Evolutionary conservation across 2,329 filamentous ascomycete species (phyloP).

Genomic region (Claviceps citrina): DNA sequence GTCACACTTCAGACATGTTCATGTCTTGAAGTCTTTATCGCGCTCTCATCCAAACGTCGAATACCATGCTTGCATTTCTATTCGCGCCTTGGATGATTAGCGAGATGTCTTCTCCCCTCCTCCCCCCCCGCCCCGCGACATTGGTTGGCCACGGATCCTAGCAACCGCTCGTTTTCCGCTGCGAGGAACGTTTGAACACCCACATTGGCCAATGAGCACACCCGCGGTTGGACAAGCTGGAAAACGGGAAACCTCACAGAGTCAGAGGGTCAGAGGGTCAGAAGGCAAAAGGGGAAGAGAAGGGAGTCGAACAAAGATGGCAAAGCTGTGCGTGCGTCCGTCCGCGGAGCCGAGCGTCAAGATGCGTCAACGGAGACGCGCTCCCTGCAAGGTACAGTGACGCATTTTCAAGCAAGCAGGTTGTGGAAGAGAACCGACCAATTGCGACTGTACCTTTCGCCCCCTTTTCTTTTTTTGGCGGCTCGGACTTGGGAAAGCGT

Average conservation of each 20-base stretch:
- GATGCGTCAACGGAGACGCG: not conserved
- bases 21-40: no score
- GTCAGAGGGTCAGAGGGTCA: no score
- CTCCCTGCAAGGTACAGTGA: slow-evolving; percentile 1
- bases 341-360: no score
- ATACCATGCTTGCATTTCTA: no score
- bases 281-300: not conserved
- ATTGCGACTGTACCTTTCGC: not conserved
- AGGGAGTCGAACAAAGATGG: not conserved
- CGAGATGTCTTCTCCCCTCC: no score
- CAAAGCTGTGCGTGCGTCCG: not conserved
- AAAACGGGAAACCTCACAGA: not conserved
- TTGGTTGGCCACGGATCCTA: not conserved
- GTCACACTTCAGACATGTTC: slow-evolving; percentile 8
- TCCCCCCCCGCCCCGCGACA: no score
- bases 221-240: not conserved
- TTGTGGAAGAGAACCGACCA: not conserved
- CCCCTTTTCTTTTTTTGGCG: not conserved
- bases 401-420: not conserved
- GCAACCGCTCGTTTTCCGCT: not conserved
- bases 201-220: not conserved
- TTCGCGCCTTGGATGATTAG: no score
- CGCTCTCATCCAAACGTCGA: no score
- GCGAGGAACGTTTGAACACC: not conserved
- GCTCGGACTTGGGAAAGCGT: not conserved